Evolutionary conservation across 805 yeast genomes (phyloP).

Genomic region (Kluyveromyces siamensis): DNA sequence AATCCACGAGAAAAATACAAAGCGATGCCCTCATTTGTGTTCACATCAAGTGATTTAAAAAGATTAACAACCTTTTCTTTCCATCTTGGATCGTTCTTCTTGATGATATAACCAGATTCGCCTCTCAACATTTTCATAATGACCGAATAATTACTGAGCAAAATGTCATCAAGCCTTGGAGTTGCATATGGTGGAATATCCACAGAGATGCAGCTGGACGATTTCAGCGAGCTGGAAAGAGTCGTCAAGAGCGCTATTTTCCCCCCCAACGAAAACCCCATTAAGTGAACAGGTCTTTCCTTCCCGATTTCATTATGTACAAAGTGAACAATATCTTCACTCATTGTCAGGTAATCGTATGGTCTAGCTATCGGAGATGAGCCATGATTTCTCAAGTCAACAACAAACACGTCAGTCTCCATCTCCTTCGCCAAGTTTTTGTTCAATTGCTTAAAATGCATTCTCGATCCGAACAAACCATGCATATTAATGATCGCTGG

Average conservation of each 20-base stretch:
- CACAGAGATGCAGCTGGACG: constrained; percentile 37
- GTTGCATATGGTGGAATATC: constrained; percentile 27
- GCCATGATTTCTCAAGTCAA: constrained; percentile 54
- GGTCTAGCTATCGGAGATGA: constrained; percentile 36
- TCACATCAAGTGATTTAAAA: constrained; percentile 13
- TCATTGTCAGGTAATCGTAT: constrained; percentile 35
- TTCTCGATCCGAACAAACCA: constrained; percentile 45
- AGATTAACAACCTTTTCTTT: constrained; percentile 10
- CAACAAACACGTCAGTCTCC: constrained; percentile 30
- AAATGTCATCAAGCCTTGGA: constrained; percentile 13
- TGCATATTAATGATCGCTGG: constrained; percentile 40
- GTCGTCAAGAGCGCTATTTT: constrained; percentile 43
- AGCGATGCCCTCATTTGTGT: constrained; percentile 11
- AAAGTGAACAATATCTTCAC: constrained; percentile 34
- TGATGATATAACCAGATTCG: constrained; percentile 6
- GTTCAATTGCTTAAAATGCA: constrained; percentile 35
- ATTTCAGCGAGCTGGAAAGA: constrained; percentile 20
- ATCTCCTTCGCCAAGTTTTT: constrained; percentile 27
- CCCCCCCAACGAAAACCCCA: constrained; percentile 59
- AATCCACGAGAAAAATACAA: constrained; percentile 26
- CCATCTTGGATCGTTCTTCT: constrained; percentile 18
- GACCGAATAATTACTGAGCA: constrained; percentile 13
- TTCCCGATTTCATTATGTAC: constrained; percentile 21
- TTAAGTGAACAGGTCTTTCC: constrained; percentile 25
- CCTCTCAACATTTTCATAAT: constrained; percentile 15